phyloP scores from a whole-genome alignment of 2,329 filamentous ascomycete genomes.

The Sarocladium kiliense region DNA sequence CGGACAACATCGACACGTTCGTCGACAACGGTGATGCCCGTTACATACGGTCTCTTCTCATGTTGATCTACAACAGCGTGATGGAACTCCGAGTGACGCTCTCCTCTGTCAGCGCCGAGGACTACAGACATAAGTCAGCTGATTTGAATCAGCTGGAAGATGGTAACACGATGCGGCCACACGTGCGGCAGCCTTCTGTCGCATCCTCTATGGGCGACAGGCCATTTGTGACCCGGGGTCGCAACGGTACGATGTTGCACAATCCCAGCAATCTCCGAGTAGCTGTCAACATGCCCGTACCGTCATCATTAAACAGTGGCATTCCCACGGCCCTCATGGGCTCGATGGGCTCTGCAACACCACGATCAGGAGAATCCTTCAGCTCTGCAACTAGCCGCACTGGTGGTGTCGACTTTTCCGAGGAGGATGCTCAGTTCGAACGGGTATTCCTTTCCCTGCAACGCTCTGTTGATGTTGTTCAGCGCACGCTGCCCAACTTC shows the following conservation, averaged over 20 bases:
- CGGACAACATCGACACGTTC: constrained; percentile 58
- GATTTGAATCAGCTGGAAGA: constrained; percentile 16
- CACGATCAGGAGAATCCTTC: constrained; percentile 55
- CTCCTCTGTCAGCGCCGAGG: constrained; percentile 25
- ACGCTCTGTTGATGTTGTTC: constrained; percentile 66
- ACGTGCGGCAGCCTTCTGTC: constrained; percentile 44
- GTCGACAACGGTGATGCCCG: constrained; percentile 61
- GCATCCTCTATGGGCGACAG: constrained; percentile 48
- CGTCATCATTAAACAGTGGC: constrained; percentile 33
- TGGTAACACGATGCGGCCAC: constrained; percentile 45
- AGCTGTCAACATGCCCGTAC: constrained; percentile 6
- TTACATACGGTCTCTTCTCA: constrained; percentile 60
- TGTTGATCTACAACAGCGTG: constrained; percentile 61
- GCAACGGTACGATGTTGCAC: constrained; percentile 27
- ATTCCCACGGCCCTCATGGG: constrained; percentile 60
- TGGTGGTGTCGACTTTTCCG: constrained; percentile 57
- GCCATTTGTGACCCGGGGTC: constrained; percentile 28
- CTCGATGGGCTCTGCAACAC: constrained; percentile 4
- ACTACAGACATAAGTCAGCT: constrained; percentile 12
- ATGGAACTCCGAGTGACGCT: constrained; percentile 59
- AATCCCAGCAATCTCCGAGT: constrained; percentile 45
- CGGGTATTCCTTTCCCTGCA: constrained; percentile 73
- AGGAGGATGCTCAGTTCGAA: constrained; percentile 79
- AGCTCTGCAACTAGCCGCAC: constrained; percentile 44
- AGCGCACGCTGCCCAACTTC: constrained; percentile 65